A percentile compares a stretch with the other conserved stretches of the same genome.
These are phyloP conservation scores for Ophiostoma piceae DNA, from an alignment of 2,329 filamentous ascomycete genomes.

Conservation along the genomic window DNA sequence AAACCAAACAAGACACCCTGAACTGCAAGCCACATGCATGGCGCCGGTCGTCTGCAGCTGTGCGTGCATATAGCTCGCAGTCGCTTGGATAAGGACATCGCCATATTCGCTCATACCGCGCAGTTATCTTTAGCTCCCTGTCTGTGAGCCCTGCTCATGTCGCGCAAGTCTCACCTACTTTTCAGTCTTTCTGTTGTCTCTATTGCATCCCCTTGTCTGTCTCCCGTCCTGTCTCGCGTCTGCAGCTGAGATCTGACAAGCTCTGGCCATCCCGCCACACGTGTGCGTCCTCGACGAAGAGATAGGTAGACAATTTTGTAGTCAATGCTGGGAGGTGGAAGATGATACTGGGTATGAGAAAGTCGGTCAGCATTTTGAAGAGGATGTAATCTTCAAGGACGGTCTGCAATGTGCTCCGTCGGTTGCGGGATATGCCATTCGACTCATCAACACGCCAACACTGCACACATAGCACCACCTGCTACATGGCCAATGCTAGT, in stretches of 20 bases:
- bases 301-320: background rate
- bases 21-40: background rate
- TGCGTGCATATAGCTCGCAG: background rate
- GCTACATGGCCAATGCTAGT: background rate
- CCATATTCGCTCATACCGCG: background rate
- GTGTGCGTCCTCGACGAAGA: background rate
- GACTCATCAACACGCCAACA: background rate
- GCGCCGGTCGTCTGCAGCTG: background rate
- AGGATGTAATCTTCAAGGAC: background rate
- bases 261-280: background rate
- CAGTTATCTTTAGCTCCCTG: background rate
- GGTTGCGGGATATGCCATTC: background rate
- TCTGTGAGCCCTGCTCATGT: too few relatives aligned
- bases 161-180: background rate
- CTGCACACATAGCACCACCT: background rate
- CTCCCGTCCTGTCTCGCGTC: background rate
- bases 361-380: background rate
- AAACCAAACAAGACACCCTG: background rate
- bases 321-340: too few relatives aligned
- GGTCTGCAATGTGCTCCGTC: background rate
- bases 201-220: background rate
- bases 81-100: background rate
- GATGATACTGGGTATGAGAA: background rate
- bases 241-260: slow-evolving; percentile 16
- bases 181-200: background rate